Evolutionary conservation across 73 alveolate genomes (phyloP), one percentile per base, ranked within the genome.

Genomic region (Uronychia setigera): DNA sequence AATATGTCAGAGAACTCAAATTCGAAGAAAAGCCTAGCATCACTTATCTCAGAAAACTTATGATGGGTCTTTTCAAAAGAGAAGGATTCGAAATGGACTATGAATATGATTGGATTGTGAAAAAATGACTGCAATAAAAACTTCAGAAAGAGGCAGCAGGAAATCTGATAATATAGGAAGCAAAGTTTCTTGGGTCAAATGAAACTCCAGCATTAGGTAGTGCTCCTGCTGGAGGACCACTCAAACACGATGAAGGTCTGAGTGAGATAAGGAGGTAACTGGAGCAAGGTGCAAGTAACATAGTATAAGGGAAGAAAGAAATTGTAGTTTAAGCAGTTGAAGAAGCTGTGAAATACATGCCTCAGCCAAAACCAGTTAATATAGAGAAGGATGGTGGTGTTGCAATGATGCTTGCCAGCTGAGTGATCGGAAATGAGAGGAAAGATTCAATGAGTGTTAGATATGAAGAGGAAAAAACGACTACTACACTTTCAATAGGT

Each of bases 11-110:
- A 86, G 58, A 82, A 57, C 80, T 91, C 79, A 83, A 86, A 30
- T 91, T 91, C 59, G 93, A 84, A 31, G 87, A 91, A 79, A 86
- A 78, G 25, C 95, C 95, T 13, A 11, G 67, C 67, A 96, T 96
- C 78, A 35, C 87, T 30, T 95, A 91, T 77, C 89, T 96, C 27
- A 93, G 95, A 80, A 92, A 90, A 58, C 82, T 96, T 30, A 87
- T 95, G 29, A 89, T 92, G 79, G 91, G 89, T 25, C 76, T 94
- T 33, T 78, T 97, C 76, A 89, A 91, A 31, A 92, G 93, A 67
- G 89, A 93, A 74, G 95, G 93, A 59, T 91, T 75, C 74, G 88
- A 80, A 29, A 83, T 78, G 59, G 98, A 95, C 84, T 46, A 11
- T 46, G 67, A 46, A 46, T 46, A 46, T 46, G 67, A 46, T 19